phyloP scores from a whole-genome alignment of 140 eudicot species.

The Stevia rebaudiana region DNA sequence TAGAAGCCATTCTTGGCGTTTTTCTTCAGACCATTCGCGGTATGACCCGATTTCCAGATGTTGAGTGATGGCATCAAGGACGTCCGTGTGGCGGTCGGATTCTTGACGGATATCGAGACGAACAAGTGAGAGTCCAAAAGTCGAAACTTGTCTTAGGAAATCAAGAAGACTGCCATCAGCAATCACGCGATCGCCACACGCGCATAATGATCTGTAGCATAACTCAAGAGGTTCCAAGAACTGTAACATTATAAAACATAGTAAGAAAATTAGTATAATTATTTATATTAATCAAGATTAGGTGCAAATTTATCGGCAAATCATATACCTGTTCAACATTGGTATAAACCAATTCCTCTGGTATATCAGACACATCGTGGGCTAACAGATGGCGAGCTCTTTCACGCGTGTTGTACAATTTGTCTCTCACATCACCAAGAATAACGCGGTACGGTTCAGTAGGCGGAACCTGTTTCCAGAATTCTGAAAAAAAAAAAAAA shows the following conservation, averaged over 20 bases:
- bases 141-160: slow-evolving; percentile 89
- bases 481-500: slow-evolving; percentile 55
- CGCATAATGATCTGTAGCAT: slow-evolving; percentile 86
- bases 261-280: neutral
- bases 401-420: slow-evolving; percentile 86
- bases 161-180: slow-evolving; percentile 98
- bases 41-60: slow-evolving; percentile 92
- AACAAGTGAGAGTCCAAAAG: slow-evolving; percentile 93
- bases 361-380: slow-evolving; percentile 75
- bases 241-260: slow-evolving; percentile 33
- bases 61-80: slow-evolving; percentile 82
- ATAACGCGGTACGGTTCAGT: slow-evolving; percentile 95
- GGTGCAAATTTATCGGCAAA: neutral
- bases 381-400: slow-evolving; percentile 86
- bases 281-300: neutral
- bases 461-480: slow-evolving; percentile 88
- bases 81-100: slow-evolving; percentile 93
- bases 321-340: slow-evolving; percentile 67
- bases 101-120: slow-evolving; percentile 96
- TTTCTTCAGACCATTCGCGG: slow-evolving; percentile 90
- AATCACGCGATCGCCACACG: slow-evolving; percentile 88
- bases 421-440: slow-evolving; percentile 94
- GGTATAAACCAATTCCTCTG: slow-evolving; percentile 81
- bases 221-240: slow-evolving; percentile 98
- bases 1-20: slow-evolving; percentile 91